Percentiles rank a stretch among this genome's conserved stretches.
Conservation (phyloP, 352 stramenopile genomes). For the Globisporangium splendens region DNA sequence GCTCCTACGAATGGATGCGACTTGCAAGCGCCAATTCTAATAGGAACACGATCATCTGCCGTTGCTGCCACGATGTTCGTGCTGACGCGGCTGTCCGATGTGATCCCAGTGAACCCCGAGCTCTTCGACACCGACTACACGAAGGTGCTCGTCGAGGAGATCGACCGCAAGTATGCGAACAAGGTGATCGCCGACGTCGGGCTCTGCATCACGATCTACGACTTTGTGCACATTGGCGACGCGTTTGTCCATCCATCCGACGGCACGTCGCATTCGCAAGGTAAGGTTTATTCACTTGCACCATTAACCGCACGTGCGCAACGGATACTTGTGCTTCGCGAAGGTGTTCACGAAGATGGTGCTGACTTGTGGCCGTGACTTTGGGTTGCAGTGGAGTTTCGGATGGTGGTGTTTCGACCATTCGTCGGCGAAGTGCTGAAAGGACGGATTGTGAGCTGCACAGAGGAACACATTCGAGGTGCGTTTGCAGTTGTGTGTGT, state of each 20-base stretch:
- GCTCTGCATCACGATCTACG: constrained; percentile 86
- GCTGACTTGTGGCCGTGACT: not conserved
- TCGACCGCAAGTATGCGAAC: constrained; percentile 90
- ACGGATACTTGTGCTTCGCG: not conserved
- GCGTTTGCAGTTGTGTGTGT: not conserved
- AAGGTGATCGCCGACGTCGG: constrained; percentile 87
- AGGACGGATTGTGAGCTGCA: constrained; percentile 86
- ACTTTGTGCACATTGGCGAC: constrained; percentile 87
- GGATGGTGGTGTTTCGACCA: constrained; percentile 86
- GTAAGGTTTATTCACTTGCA: constrained; percentile 11
- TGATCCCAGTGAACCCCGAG: constrained; percentile 78
- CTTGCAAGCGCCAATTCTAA: too few species aligned
- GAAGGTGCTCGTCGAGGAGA: constrained; percentile 85
- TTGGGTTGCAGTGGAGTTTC: constrained; percentile 68
- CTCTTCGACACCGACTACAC: constrained; percentile 82
- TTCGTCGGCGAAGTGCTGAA: constrained; percentile 88
- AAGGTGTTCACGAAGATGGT: not conserved
- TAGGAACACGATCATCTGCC: too few species aligned
- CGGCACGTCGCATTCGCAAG: constrained; percentile 82
- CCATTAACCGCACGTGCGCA: not conserved
- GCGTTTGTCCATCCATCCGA: constrained; percentile 83
- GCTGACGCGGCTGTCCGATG: constrained; percentile 79
- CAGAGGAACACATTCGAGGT: constrained; percentile 84
- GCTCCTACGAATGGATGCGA: too few species aligned
- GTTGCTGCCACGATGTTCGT: constrained; percentile 59